phyloP scores from a whole-genome alignment of 345 rosid genomes.

The Salix dunnii region DNA sequence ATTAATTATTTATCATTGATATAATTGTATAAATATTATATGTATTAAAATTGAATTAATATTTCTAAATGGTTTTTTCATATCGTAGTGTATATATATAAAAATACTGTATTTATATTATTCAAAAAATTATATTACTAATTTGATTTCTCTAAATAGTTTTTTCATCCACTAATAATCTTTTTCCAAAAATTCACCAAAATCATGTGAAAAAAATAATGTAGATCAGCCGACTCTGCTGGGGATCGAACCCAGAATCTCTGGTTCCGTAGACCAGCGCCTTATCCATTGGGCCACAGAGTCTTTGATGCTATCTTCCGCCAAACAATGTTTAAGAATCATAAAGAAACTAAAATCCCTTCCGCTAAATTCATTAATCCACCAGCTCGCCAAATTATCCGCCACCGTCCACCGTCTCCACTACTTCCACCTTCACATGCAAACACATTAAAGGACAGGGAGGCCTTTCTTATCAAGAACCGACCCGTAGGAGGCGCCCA shows the following conservation, averaged over 20 bases:
- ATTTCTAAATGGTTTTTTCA: too few relatives aligned
- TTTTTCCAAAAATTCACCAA: neutral
- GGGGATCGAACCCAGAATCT: conserved; percentile 12
- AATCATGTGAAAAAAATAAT: too few relatives aligned
- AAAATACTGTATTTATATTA: too few relatives aligned
- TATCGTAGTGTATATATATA: too few relatives aligned
- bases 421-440: neutral
- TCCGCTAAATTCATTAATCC: neutral
- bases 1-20: too few relatives aligned
- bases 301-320: neutral
- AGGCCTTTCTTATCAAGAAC: conserved; percentile 11
- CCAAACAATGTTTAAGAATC: too few relatives aligned
- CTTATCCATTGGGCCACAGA: conserved; percentile 81
- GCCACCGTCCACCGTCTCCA: neutral
- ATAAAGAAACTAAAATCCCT: too few relatives aligned
- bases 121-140: too few relatives aligned
- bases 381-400: too few relatives aligned
- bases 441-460: conserved; percentile 7
- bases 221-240: neutral
- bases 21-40: too few relatives aligned
- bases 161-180: neutral
- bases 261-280: conserved; percentile 86
- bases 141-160: too few relatives aligned
- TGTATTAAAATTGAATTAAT: too few relatives aligned
- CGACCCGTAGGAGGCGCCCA: conserved; percentile 17